Conservation (phyloP, 768 basidiomycete genomes). For the Chlorophyllum brunneum region DNA sequence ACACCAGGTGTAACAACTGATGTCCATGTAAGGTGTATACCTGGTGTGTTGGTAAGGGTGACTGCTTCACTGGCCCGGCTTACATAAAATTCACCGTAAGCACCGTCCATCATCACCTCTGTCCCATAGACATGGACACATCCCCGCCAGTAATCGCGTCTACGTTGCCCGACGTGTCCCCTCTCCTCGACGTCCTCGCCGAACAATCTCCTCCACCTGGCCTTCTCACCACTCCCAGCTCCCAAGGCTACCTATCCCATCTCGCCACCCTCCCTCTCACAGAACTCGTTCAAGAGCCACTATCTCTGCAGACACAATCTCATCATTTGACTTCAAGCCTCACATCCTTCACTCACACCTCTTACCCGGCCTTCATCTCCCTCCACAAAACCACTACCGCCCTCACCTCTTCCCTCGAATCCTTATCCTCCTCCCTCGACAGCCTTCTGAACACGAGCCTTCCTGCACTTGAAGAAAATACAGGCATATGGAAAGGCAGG, state of each 20-base stretch:
- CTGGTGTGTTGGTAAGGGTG: too few species aligned
- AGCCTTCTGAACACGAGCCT: slow-evolving; percentile 62
- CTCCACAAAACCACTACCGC: slow-evolving; percentile 77
- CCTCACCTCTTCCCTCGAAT: slow-evolving; percentile 66
- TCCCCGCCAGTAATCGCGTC: slow-evolving; percentile 20
- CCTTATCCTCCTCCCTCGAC: slow-evolving; percentile 72
- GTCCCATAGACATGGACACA: slow-evolving; percentile 10
- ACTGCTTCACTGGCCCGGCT: too few species aligned
- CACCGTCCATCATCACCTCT: too few species aligned
- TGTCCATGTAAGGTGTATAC: too few species aligned
- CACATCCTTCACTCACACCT: slow-evolving; percentile 85
- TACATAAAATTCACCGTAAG: too few species aligned
- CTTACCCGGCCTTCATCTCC: slow-evolving; percentile 90
- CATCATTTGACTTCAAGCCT: slow-evolving; percentile 86
- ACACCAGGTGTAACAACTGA: too few species aligned
- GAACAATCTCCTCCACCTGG: slow-evolving; percentile 19
- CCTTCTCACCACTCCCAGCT: slow-evolving; percentile 23
- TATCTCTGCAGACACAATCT: slow-evolving; percentile 74
- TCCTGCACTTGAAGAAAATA: slow-evolving; percentile 72
- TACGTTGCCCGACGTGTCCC: slow-evolving; percentile 26
- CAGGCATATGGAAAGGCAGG: slow-evolving; percentile 65
- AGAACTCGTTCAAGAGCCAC: slow-evolving; percentile 71
- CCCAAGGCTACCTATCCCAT: slow-evolving; percentile 56
- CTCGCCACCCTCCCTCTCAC: slow-evolving; percentile 64
- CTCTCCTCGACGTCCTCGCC: slow-evolving; percentile 29